Evolutionary conservation across 768 basidiomycete species (phyloP).

Genomic region (Lentinula boryana): DNA sequence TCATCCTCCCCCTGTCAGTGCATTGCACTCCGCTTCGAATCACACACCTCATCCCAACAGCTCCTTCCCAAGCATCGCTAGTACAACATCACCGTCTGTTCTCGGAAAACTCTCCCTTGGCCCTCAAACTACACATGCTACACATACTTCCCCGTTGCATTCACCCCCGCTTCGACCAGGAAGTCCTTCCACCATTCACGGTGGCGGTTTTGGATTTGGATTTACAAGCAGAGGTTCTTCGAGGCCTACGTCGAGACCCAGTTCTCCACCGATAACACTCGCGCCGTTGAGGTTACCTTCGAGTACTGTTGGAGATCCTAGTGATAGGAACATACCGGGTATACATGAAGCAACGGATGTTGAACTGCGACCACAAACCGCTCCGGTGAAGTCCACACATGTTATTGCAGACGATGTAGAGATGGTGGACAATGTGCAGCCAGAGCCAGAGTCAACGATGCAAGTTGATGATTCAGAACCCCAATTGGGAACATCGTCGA

Average conservation of each 20-base stretch:
- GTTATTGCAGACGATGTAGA: neutral
- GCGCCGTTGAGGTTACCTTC: slow-evolving; percentile 54
- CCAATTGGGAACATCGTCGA: neutral
- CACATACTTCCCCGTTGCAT: slow-evolving; percentile 13
- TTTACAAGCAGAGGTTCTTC: neutral
- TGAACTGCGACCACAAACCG: neutral
- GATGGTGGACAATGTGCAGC: neutral
- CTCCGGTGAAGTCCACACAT: neutral
- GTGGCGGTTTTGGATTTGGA: slow-evolving; percentile 3
- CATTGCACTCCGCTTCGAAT: slow-evolving; percentile 15
- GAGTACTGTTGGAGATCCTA: neutral
- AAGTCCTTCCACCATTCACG: neutral
- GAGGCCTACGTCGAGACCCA: slow-evolving; percentile 56
- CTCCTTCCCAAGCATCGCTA: slow-evolving; percentile 11
- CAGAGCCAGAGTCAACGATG: neutral
- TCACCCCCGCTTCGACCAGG: neutral
- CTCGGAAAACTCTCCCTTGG: neutral
- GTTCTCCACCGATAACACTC: slow-evolving; percentile 65
- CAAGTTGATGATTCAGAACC: neutral
- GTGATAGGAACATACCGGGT: slow-evolving; percentile 1
- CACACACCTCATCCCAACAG: neutral
- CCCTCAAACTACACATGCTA: slow-evolving; percentile 4
- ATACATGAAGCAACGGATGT: neutral
- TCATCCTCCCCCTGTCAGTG: slow-evolving; percentile 20
- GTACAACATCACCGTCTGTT: neutral